These are phyloP conservation scores for Funneliformis caledonium DNA, from an alignment of 371 early-diverging fungal species.

Conservation along the genomic window DNA sequence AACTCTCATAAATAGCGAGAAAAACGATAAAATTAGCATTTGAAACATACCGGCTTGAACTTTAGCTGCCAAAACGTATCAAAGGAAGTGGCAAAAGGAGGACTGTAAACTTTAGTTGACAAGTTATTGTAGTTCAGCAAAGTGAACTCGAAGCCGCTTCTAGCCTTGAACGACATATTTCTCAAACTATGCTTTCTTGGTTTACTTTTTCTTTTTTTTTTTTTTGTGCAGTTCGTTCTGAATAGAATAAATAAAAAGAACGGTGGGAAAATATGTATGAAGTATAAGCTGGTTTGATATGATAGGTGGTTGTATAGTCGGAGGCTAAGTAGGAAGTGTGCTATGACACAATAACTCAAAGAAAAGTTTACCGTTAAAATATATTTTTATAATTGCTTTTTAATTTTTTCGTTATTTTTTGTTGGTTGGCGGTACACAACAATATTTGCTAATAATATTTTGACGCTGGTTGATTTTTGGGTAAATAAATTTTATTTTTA, in stretches of 20 bases:
- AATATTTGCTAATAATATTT: too few relatives aligned
- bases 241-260: background rate
- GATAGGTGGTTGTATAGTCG: background rate
- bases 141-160: conserved; percentile 22
- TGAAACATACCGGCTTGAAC: conserved; percentile 12
- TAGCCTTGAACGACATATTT: background rate
- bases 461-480: too few relatives aligned
- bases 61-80: conserved; percentile 37
- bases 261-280: background rate
- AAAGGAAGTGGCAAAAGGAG: conserved; percentile 31
- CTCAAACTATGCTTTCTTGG: background rate
- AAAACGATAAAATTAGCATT: background rate
- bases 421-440: too few relatives aligned
- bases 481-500: too few relatives aligned
- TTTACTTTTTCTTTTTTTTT: too few relatives aligned
- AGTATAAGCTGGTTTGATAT: background rate
- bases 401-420: too few relatives aligned
- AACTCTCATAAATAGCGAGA: background rate
- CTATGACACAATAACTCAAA: background rate
- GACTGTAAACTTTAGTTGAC: conserved; percentile 17
- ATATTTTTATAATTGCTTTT: too few relatives aligned
- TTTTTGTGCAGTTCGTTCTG: too few relatives aligned
- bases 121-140: conserved; percentile 9
- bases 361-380: too few relatives aligned
- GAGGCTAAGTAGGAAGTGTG: background rate